These are phyloP conservation scores for Venturia asperata DNA, from an alignment of 2,329 filamentous ascomycete genomes.

Conservation along the genomic window DNA sequence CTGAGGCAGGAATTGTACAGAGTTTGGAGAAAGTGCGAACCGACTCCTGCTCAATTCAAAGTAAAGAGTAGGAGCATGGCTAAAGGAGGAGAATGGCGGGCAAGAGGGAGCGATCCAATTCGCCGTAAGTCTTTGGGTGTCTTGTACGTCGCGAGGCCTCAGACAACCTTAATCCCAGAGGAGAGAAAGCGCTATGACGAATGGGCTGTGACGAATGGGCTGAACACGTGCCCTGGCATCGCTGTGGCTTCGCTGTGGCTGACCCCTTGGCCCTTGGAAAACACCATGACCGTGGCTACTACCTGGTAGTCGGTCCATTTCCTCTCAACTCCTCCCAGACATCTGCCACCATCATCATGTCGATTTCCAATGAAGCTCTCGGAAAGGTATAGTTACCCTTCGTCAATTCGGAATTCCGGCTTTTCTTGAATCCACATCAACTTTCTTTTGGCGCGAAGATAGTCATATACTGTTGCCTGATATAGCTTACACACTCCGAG, in stretches of 20 bases:
- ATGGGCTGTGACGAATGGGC: conserved; percentile 1
- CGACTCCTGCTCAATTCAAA: neutral
- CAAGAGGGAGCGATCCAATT: neutral
- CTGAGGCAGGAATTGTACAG: neutral
- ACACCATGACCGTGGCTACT: neutral
- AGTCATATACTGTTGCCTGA: neutral
- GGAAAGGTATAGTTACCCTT: conserved; percentile 62
- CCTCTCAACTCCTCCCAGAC: neutral
- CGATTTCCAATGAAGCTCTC: conserved; percentile 86
- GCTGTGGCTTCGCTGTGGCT: conserved; percentile 20
- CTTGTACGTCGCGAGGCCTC: neutral
- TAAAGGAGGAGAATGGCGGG: neutral
- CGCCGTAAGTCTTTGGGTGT: neutral
- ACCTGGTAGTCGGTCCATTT: neutral
- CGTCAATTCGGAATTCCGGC: neutral
- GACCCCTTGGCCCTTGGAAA: conserved; percentile 5
- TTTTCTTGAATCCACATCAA: neutral
- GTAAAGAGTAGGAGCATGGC: neutral
- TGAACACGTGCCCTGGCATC: neutral
- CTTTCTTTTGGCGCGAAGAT: neutral
- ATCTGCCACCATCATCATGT: conserved; percentile 53
- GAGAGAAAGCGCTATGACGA: too few relatives aligned
- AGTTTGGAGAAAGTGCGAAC: neutral
- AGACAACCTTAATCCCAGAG: neutral
- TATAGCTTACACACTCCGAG: conserved; percentile 17